These are phyloP conservation scores for Cyberlindnera euphorbiiphila DNA, from an alignment of 805 yeast genomes.

Conservation along the genomic window DNA sequence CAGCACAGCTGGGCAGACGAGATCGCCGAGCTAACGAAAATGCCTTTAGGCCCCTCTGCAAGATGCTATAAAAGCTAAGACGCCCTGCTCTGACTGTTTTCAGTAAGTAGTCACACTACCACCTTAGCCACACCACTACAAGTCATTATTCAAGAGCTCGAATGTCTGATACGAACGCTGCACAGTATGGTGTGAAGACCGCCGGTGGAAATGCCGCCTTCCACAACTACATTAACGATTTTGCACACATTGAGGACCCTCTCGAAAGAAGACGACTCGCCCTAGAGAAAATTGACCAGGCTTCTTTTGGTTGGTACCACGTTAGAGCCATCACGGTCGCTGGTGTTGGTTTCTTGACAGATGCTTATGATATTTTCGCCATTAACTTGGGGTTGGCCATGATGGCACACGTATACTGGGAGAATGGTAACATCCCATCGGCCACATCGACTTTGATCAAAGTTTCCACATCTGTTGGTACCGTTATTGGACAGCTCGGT, in stretches of 20 bases:
- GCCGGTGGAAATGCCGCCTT: conserved; percentile 83
- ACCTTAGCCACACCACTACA: no score
- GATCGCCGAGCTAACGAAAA: no score
- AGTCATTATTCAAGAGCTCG: no score
- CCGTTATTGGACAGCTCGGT: conserved; percentile 84
- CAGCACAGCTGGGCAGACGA: no score
- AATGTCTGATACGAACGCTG: conserved; percentile 18
- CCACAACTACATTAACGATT: conserved; percentile 77
- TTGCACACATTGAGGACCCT: conserved; percentile 80
- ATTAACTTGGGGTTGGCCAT: conserved; percentile 78
- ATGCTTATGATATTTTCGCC: conserved; percentile 89
- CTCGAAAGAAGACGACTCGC: conserved; percentile 85
- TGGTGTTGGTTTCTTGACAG: conserved; percentile 92
- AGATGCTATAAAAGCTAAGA: no score
- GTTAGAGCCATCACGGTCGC: conserved; percentile 80
- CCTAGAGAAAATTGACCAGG: conserved; percentile 76
- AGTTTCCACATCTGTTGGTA: conserved; percentile 90
- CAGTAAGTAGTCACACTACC: no score
- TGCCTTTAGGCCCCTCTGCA: no score
- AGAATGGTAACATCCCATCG: conserved; percentile 50
- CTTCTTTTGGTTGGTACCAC: conserved; percentile 79
- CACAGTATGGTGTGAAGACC: conserved; percentile 34
- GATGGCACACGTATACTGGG: conserved; percentile 77
- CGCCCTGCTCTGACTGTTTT: no score
- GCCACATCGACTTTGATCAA: conserved; percentile 75